Conservation (phyloP, 1,139 yeast species). For the Zhuliangozyma blackwelliae region DNA sequence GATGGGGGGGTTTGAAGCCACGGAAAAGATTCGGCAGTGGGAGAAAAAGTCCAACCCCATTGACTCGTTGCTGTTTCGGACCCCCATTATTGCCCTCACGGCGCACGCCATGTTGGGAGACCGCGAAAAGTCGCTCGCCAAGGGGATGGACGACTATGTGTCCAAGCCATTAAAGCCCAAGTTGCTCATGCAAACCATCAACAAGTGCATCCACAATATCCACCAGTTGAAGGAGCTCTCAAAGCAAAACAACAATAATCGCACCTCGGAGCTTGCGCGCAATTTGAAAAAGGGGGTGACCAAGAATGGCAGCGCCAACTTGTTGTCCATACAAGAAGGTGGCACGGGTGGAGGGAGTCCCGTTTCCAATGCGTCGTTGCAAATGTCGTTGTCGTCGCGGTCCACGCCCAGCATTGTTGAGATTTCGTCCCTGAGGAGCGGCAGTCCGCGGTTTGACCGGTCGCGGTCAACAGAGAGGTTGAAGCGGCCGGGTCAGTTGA, state of each 20-base stretch:
- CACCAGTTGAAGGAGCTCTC: conserved; percentile 55
- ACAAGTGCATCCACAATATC: conserved; percentile 73
- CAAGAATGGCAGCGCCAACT: conserved; percentile 12
- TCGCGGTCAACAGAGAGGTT: conserved; percentile 25
- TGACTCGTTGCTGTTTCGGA: conserved; percentile 57
- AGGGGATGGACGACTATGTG: conserved; percentile 88
- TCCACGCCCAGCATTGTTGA: conserved; percentile 4
- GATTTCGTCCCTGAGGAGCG: conserved; percentile 3
- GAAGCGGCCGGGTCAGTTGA: conserved; percentile 32
- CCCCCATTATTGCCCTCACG: conserved; percentile 84
- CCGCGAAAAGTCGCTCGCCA: conserved; percentile 76
- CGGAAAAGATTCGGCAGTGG: conserved; percentile 82
- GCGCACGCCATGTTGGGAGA: conserved; percentile 94
- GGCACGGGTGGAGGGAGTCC: too few species aligned
- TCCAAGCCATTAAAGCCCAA: conserved; percentile 85
- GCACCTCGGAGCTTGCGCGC: conserved; percentile 47
- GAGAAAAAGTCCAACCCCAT: conserved; percentile 77
- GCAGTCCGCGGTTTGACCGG: conserved; percentile 20
- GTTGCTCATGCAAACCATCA: conserved; percentile 74
- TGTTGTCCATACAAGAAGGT: not conserved
- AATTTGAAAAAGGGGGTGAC: conserved; percentile 38
- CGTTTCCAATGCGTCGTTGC: not conserved
- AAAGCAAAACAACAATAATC: conserved; percentile 42
- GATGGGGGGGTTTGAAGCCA: conserved; percentile 92
- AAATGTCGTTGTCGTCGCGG: conserved; percentile 1